These are phyloP conservation scores for Yarrowia divulgata DNA, from an alignment of 805 yeast species.

Conservation along the genomic window DNA sequence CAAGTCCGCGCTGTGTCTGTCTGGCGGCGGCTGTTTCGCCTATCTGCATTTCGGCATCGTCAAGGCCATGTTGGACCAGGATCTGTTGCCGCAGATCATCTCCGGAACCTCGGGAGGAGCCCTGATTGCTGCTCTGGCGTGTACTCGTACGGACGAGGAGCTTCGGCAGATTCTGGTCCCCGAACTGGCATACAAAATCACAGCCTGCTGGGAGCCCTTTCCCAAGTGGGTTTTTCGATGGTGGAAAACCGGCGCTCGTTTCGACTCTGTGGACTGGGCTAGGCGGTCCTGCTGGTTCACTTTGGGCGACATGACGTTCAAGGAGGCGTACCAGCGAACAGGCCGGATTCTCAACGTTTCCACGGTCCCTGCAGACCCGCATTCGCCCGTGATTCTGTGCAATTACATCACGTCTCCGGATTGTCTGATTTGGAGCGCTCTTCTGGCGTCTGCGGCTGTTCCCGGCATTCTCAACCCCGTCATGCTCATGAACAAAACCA, in stretches of 20 bases:
- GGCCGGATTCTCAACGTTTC: constrained; percentile 76
- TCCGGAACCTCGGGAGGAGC: constrained; percentile 88
- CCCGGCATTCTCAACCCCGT: constrained; percentile 85
- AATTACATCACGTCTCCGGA: constrained; percentile 79
- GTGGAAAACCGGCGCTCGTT: constrained; percentile 79
- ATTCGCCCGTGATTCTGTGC: constrained; percentile 79
- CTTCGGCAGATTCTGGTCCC: constrained; percentile 64
- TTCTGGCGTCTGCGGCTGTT: constrained; percentile 80
- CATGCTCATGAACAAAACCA: constrained; percentile 72
- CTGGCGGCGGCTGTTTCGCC: constrained; percentile 84
- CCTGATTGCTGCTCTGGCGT: constrained; percentile 71
- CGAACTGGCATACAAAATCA: constrained; percentile 65
- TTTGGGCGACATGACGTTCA: constrained; percentile 72
- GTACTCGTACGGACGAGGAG: constrained; percentile 75
- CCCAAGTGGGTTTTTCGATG: constrained; percentile 67
- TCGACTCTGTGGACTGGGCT: constrained; percentile 80
- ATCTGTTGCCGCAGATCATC: constrained; percentile 69
- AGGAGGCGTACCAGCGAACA: constrained; percentile 71
- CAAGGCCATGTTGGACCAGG: constrained; percentile 71
- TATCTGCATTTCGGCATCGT: constrained; percentile 80
- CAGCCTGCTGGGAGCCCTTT: constrained; percentile 73
- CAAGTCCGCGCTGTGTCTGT: constrained; percentile 70
- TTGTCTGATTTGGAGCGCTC: constrained; percentile 81
- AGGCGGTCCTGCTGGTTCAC: constrained; percentile 72
- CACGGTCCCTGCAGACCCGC: constrained; percentile 82